Evolutionary conservation across 495 filamentous ascomycete genomes (phyloP).

Genomic region (Cenococcum geophilum): DNA sequence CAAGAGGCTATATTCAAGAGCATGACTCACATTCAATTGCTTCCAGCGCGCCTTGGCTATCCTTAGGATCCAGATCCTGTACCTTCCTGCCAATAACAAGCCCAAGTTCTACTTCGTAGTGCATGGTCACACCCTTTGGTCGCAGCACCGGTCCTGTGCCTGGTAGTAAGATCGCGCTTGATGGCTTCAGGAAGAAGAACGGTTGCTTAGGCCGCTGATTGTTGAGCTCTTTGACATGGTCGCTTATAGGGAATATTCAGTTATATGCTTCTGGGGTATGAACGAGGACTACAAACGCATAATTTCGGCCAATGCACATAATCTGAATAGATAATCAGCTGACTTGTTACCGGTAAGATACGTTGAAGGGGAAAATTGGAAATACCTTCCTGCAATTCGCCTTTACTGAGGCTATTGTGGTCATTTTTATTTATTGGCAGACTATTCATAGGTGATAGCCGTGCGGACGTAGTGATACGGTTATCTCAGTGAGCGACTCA

Average conservation of each 20-base stretch:
- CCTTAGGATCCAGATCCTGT: constrained; percentile 61
- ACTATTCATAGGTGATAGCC: neutral
- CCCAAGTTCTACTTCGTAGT: constrained; percentile 94
- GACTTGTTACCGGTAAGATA: neutral
- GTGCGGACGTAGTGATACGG: neutral
- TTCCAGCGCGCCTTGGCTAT: constrained; percentile 51
- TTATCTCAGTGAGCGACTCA: too few species aligned
- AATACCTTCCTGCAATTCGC: constrained; percentile 55
- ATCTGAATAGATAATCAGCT: constrained; percentile 46
- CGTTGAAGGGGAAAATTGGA: neutral
- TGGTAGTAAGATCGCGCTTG: constrained; percentile 73
- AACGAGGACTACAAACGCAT: constrained; percentile 60
- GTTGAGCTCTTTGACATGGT: constrained; percentile 91
- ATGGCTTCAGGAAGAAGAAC: constrained; percentile 98
- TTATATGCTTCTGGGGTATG: constrained; percentile 12
- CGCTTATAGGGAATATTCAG: constrained; percentile 46
- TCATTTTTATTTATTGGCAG: constrained; percentile 8
- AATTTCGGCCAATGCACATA: constrained; percentile 96
- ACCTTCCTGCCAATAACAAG: constrained; percentile 75
- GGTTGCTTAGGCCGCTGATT: constrained; percentile 79
- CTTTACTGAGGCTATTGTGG: constrained; percentile 53
- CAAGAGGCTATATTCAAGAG: neutral
- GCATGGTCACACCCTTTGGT: constrained; percentile 72
- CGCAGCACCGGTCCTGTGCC: constrained; percentile 73
- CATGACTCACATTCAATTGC: constrained; percentile 47